These are phyloP conservation scores for Rutstroemia sp. DNA, from an alignment of 2,329 filamentous ascomycete species.

Conservation along the genomic window DNA sequence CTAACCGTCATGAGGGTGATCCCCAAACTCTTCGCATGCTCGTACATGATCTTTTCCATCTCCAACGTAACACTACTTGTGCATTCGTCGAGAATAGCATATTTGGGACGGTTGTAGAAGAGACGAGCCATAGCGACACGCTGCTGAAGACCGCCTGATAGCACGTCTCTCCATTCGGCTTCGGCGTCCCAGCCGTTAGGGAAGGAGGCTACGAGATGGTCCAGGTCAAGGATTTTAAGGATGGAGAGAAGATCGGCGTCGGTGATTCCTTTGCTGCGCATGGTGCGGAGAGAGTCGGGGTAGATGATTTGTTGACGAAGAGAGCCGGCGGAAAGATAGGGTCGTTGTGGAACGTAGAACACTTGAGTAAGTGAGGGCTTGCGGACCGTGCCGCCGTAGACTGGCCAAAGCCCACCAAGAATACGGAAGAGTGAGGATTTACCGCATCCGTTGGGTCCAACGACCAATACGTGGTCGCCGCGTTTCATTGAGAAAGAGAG, in stretches of 20 bases:
- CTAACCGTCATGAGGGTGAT: slow-evolving; percentile 97
- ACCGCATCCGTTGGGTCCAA: slow-evolving; percentile 94
- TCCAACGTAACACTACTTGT: slow-evolving; percentile 93
- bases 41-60: slow-evolving; percentile 94
- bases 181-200: slow-evolving; percentile 82
- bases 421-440: slow-evolving; percentile 97
- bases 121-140: slow-evolving; percentile 92
- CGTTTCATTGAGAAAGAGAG: slow-evolving; percentile 81
- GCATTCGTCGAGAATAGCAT: slow-evolving; percentile 95
- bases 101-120: slow-evolving; percentile 88
- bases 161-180: slow-evolving; percentile 91
- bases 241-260: slow-evolving; percentile 75
- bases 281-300: slow-evolving; percentile 79
- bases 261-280: slow-evolving; percentile 75
- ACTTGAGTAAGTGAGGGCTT: slow-evolving; percentile 91
- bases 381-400: slow-evolving; percentile 87
- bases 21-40: slow-evolving; percentile 82
- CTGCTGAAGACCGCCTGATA: slow-evolving; percentile 90
- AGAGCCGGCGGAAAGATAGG: slow-evolving; percentile 84
- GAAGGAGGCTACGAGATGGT: slow-evolving; percentile 71
- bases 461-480: slow-evolving; percentile 82
- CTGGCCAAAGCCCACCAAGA: slow-evolving; percentile 91
- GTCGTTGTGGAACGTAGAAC: slow-evolving; percentile 96
- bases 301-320: slow-evolving; percentile 97
- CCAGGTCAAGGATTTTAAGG: slow-evolving; percentile 73